Evolutionary conservation across 352 stramenopile genomes (phyloP).

Genomic region (Globisporangium ultimum): DNA sequence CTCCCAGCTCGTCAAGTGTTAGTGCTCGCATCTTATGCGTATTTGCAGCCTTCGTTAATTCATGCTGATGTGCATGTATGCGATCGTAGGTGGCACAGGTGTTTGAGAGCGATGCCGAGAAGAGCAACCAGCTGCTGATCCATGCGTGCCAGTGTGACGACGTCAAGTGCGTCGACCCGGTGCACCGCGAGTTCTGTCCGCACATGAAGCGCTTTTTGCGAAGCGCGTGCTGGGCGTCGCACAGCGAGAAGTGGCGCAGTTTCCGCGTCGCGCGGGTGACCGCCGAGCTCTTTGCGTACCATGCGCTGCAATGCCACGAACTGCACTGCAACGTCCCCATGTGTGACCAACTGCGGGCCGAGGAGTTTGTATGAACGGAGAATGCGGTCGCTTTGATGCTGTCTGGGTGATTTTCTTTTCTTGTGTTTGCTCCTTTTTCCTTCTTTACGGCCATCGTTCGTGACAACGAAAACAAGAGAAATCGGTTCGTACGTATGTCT

Average conservation of each 20-base stretch:
- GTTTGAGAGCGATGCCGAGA: slow-evolving; percentile 35
- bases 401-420: neutral
- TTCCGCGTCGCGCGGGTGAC: slow-evolving; percentile 42
- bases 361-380: slow-evolving; percentile 29
- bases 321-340: slow-evolving; percentile 39
- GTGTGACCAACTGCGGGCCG: slow-evolving; percentile 29
- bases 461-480: no score
- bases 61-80: neutral
- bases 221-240: slow-evolving; percentile 64
- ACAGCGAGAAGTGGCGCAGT: slow-evolving; percentile 48
- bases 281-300: slow-evolving; percentile 27
- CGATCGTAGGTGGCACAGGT: slow-evolving; percentile 33
- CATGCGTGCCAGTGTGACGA: slow-evolving; percentile 61
- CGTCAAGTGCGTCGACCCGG: slow-evolving; percentile 27
- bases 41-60: no score
- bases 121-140: slow-evolving; percentile 50
- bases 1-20: neutral
- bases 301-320: slow-evolving; percentile 27
- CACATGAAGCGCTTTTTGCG: slow-evolving; percentile 69
- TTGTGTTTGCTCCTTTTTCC: no score
- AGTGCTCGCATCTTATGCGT: no score
- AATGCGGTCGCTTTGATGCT: neutral
- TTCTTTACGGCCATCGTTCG: no score
- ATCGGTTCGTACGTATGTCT: no score
- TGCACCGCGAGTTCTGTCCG: slow-evolving; percentile 42